A percentile compares a stretch with the other conserved stretches of the same genome.
phyloP scores from a whole-genome alignment of 345 rosid genomes.

The Erodium maritimum region DNA sequence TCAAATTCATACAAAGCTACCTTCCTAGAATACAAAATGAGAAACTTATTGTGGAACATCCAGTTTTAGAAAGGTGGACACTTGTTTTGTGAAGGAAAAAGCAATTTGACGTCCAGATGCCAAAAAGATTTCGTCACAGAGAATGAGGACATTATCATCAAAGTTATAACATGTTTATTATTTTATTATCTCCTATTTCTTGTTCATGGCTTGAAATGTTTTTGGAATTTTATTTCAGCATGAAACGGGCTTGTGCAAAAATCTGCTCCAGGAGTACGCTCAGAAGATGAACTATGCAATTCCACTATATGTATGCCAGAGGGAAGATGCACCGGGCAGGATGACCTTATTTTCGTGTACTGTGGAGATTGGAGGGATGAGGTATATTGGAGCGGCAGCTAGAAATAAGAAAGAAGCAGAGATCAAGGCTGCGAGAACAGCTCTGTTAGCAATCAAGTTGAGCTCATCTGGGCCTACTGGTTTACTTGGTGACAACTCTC shows the following conservation, averaged over 20 bases:
- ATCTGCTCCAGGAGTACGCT: conserved; percentile 86
- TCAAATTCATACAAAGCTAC: too few relatives aligned
- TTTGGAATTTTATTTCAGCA: conserved; percentile 35
- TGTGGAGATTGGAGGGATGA: conserved; percentile 77
- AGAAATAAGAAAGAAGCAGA: conserved; percentile 74
- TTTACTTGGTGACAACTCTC: conserved; percentile 18
- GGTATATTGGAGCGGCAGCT: conserved; percentile 66
- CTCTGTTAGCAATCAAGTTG: conserved; percentile 57
- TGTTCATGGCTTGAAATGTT: conserved; percentile 2
- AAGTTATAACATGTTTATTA: neutral
- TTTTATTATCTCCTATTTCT: neutral
- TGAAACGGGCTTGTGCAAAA: conserved; percentile 80
- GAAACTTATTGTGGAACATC: too few relatives aligned
- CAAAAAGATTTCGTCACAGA: neutral
- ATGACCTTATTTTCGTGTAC: conserved; percentile 35
- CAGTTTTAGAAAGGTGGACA: too few relatives aligned
- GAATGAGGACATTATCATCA: neutral
- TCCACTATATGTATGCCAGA: conserved; percentile 51
- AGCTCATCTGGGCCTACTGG: conserved; percentile 24
- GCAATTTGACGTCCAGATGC: neutral
- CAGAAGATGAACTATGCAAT: conserved; percentile 89
- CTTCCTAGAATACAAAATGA: too few relatives aligned
- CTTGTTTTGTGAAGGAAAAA: too few relatives aligned
- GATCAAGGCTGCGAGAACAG: conserved; percentile 89
- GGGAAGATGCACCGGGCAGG: conserved; percentile 32